Percentiles rank a stretch among this genome's conserved stretches.
Evolutionary conservation across 169 alveolate genomes (phyloP).

Genomic region (Perkinsus chesapeaki): DNA sequence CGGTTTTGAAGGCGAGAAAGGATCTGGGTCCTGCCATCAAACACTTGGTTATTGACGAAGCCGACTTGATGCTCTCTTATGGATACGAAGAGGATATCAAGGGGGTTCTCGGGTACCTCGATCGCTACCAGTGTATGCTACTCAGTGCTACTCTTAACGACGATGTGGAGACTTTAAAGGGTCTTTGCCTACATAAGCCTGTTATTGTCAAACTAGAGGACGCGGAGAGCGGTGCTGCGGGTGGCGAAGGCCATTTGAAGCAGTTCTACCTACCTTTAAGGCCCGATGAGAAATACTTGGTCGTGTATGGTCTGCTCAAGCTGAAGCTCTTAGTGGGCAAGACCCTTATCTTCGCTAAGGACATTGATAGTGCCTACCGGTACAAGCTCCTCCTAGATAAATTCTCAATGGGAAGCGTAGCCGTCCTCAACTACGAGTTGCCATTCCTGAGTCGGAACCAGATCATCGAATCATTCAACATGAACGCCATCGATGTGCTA

Average conservation of each 20-base stretch:
- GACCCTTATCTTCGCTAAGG: slow-evolving; percentile 25
- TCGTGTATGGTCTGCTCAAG: slow-evolving; percentile 29
- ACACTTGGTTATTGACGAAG: slow-evolving; percentile 38
- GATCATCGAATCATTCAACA: slow-evolving; percentile 17
- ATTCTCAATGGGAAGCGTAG: slow-evolving; percentile 28
- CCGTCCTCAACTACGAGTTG: slow-evolving; percentile 30
- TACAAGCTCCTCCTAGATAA: slow-evolving; percentile 29
- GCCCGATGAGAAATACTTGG: slow-evolving; percentile 26
- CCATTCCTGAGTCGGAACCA: slow-evolving; percentile 32
- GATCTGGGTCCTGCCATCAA: slow-evolving; percentile 2
- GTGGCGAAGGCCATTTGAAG: background rate
- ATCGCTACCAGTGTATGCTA: slow-evolving; percentile 27
- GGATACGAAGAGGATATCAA: slow-evolving; percentile 32
- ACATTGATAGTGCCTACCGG: slow-evolving; percentile 28
- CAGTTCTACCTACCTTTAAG: slow-evolving; percentile 29
- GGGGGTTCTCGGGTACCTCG: slow-evolving; percentile 7
- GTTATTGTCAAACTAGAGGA: slow-evolving; percentile 18
- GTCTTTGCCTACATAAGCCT: slow-evolving; percentile 30
- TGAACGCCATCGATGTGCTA: background rate
- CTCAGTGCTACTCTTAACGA: slow-evolving; percentile 37
- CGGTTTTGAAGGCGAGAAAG: background rate
- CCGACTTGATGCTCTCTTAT: slow-evolving; percentile 34
- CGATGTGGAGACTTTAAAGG: slow-evolving; percentile 19
- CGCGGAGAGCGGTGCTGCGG: background rate
- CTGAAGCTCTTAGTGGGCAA: slow-evolving; percentile 31